Base-by-base conservation (phyloP, 768 basidiomycete genomes). In the Trametes maxima region DNA sequence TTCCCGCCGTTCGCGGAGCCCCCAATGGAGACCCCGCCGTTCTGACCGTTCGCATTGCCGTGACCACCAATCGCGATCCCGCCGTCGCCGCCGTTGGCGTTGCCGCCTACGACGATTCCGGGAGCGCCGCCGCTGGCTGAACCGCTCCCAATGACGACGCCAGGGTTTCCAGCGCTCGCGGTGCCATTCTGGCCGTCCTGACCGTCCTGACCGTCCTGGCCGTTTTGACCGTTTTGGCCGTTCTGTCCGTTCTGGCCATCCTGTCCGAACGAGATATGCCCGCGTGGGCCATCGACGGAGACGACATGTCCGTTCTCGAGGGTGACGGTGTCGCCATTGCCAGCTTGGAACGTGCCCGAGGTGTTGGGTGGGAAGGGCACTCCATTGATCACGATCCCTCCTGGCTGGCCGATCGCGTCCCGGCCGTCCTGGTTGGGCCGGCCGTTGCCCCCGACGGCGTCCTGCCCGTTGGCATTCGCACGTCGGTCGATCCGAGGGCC, bases 291-390 rank as follows among this genome's bases (percentile, higher is more conserved):
- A 12, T 51, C 35, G 42, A 59, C 47, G 3, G 57, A 59, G 40
- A 51, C 42, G 40, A 59, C 39, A 14, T 49, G 56, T 21, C 47
- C 56, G 46, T 49, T 46, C 36, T 48, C 12, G 47, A 57, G 36
- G 1, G 40, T 33, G 24, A 57, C 47, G 17, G 56, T 57, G 22
- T 17, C 24, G 36, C 47, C 56, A 13, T 53, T 24, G 47, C 46
- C 46, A 11, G 19, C 43, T 33, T 16, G n/a, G 48, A 50, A 50
- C 16, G 48, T 50, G 33, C 48, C 48, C 28, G 52, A 53, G 25
- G 40, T 19, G 52, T 53, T 25, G 40, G 52, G 40, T 1, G 52
- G 39, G 39, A 53, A 53, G 39, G 40, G 13, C 19, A 28, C 53
- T 25, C 53, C 53, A 22, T 54, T 21, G 37, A 49, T 57, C 13